Percentiles rank a stretch among this genome's conserved stretches.
Evolutionary conservation across 2,329 filamentous ascomycete species (phyloP).

Genomic region (Juglanconis sp.): DNA sequence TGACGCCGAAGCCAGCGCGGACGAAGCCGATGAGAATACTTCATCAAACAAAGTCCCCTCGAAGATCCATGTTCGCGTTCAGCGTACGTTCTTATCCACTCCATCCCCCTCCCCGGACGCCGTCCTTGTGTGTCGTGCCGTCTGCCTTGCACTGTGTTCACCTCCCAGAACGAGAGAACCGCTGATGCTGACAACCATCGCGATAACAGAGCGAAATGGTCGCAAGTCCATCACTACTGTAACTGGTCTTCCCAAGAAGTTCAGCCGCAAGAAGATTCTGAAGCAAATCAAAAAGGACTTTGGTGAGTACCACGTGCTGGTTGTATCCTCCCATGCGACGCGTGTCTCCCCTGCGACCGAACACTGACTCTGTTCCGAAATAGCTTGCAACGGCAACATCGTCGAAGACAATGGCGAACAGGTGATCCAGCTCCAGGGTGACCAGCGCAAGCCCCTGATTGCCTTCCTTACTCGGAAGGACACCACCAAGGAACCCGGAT

Average conservation of each 20-base stretch:
- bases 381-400: slow-evolving; percentile 99
- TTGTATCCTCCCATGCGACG: neutral
- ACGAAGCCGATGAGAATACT: slow-evolving; percentile 51
- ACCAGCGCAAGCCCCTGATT: slow-evolving; percentile 98
- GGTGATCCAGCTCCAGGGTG: slow-evolving; percentile 99
- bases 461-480: slow-evolving; percentile 97
- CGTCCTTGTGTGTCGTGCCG: neutral
- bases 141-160: neutral
- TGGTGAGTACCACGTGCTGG: slow-evolving; percentile 49
- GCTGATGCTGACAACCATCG: neutral
- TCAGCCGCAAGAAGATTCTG: slow-evolving; percentile 99
- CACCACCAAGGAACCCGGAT: slow-evolving; percentile 45
- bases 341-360: neutral
- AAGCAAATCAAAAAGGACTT: slow-evolving; percentile 99
- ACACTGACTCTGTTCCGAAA: slow-evolving; percentile 23
- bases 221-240: slow-evolving; percentile 99
- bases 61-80: slow-evolving; percentile 99
- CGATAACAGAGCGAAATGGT: slow-evolving; percentile 89
- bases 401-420: slow-evolving; percentile 94
- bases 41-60: slow-evolving; percentile 75
- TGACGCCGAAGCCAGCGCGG: slow-evolving; percentile 99
- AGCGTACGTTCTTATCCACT: slow-evolving; percentile 65
- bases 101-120: too few relatives aligned
- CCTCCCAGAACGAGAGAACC: neutral
- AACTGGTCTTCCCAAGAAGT: slow-evolving; percentile 97